A percentile compares a stretch with the other conserved stretches of the same genome.
These are phyloP conservation scores for Fragaria nilgerrensis DNA, from an alignment of 306 rosid species.

Conservation along the genomic window DNA sequence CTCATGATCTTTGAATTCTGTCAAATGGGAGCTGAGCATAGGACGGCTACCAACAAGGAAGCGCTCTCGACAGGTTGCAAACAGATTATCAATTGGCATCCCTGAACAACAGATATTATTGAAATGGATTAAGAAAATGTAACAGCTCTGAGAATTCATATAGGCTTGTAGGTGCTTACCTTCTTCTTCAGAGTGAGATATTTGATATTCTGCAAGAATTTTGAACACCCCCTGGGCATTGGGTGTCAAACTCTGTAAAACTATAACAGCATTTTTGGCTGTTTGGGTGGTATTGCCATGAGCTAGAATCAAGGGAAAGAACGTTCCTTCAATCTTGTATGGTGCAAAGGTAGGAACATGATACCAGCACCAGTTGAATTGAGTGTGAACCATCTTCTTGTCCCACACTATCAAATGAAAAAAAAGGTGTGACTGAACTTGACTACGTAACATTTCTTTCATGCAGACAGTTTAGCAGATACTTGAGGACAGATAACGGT, in stretches of 20 bases:
- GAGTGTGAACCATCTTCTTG: conserved; percentile 91
- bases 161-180: conserved; percentile 35
- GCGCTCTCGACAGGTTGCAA: conserved; percentile 69
- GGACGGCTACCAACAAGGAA: conserved; percentile 83
- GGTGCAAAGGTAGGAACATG: conserved; percentile 89
- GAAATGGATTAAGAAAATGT: not conserved
- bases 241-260: conserved; percentile 87
- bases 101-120: conserved; percentile 38
- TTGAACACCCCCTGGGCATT: conserved; percentile 92
- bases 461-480: not conserved
- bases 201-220: conserved; percentile 82
- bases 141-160: conserved; percentile 12
- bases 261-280: conserved; percentile 80
- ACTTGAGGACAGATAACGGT: conserved; percentile 1
- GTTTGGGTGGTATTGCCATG: conserved; percentile 69
- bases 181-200: conserved; percentile 79
- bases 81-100: conserved; percentile 68
- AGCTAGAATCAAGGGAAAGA: conserved; percentile 73
- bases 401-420: conserved; percentile 73
- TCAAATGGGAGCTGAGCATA: conserved; percentile 80
- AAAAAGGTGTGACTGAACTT: not conserved
- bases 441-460: conserved; percentile 14
- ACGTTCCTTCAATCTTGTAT: conserved; percentile 78
- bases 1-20: conserved; percentile 93
- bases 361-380: conserved; percentile 93